These are phyloP conservation scores for Penicillium lagena DNA, from an alignment of 495 filamentous ascomycete genomes.

Conservation along the genomic window DNA sequence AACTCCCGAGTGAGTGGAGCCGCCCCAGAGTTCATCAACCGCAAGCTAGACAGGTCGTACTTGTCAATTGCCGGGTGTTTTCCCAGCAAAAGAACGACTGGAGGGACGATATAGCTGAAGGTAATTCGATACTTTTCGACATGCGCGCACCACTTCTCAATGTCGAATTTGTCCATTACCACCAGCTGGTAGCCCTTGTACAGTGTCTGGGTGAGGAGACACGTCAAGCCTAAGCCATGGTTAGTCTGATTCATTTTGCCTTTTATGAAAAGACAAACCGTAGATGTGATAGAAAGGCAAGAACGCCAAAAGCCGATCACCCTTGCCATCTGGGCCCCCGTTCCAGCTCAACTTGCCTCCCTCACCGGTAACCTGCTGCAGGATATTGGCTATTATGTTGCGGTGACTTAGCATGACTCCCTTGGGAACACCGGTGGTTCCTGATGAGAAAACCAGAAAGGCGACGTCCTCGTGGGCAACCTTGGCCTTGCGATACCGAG, in stretches of 20 bases:
- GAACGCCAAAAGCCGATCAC: constrained; percentile 71
- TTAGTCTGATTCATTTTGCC: constrained; percentile 53
- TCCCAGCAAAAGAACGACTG: constrained; percentile 71
- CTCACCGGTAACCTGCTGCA: constrained; percentile 53
- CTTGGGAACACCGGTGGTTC: constrained; percentile 90
- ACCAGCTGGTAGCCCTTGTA: constrained; percentile 62
- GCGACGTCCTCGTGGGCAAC: constrained; percentile 41
- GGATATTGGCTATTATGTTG: constrained; percentile 72
- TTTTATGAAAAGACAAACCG: constrained; percentile 45
- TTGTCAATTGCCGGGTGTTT: constrained; percentile 72
- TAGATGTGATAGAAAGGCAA: constrained; percentile 97
- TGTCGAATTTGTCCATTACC: constrained; percentile 80
- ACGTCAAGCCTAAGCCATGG: constrained; percentile 65
- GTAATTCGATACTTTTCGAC: constrained; percentile 73
- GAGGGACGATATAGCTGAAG: constrained; percentile 78
- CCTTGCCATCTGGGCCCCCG: constrained; percentile 53
- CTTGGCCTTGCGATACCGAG: constrained; percentile 40
- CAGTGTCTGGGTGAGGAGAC: constrained; percentile 55
- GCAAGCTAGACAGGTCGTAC: constrained; percentile 73
- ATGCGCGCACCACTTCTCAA: constrained; percentile 67
- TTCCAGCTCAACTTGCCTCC: constrained; percentile 51
- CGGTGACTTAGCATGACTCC: constrained; percentile 83
- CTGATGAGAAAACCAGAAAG: constrained; percentile 78
- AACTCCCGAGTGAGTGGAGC: constrained; percentile 83
- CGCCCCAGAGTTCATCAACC: constrained; percentile 84